phyloP scores from a whole-genome alignment of 805 yeast species.

The Starmerella floris region DNA sequence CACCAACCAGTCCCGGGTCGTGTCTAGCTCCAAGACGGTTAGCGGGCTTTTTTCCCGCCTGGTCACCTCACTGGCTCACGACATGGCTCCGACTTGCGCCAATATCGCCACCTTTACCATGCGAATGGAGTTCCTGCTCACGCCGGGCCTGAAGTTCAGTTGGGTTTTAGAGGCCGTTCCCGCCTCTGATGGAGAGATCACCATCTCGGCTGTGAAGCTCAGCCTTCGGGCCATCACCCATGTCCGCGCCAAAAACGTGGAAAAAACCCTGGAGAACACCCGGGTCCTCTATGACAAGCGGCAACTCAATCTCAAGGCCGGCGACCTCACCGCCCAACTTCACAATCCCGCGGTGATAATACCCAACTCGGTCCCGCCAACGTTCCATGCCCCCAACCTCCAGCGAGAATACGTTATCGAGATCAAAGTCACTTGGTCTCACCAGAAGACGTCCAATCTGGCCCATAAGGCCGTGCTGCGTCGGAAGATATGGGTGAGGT shows the following conservation, averaged over 20 bases:
- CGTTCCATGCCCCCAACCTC: conserved; percentile 45
- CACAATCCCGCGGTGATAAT: conserved; percentile 28
- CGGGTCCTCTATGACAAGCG: conserved; percentile 1
- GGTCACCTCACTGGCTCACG: conserved; percentile 15
- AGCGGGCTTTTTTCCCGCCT: conserved; percentile 15
- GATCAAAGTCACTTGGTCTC: conserved; percentile 22
- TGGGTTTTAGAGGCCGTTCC: conserved; percentile 9
- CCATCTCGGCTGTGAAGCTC: conserved; percentile 9
- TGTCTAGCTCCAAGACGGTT: conserved; percentile 11
- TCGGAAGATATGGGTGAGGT: conserved; percentile 15
- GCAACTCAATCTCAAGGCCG: conserved; percentile 13
- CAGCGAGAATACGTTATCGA: conserved; percentile 33
- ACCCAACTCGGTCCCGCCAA: conserved; percentile 40
- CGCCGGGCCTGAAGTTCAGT: conserved; percentile 17
- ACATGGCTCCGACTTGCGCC: conserved; percentile 12
- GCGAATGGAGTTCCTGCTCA: conserved; percentile 15
- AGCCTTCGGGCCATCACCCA: conserved; percentile 8
- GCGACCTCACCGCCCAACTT: conserved; percentile 19
- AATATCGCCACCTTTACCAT: conserved; percentile 11
- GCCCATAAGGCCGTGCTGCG: conserved; percentile 16
- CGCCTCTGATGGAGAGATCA: conserved; percentile 1
- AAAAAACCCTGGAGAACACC: conserved; percentile 3
- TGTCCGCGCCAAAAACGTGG: conserved; percentile 17
- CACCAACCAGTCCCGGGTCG: conserved; percentile 7
- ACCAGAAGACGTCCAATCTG: conserved; percentile 16